Evolutionary conservation across 345 rosid species (phyloP), one percentile per base, ranked within the genome.

Genomic region (Microcos paniculata): DNA sequence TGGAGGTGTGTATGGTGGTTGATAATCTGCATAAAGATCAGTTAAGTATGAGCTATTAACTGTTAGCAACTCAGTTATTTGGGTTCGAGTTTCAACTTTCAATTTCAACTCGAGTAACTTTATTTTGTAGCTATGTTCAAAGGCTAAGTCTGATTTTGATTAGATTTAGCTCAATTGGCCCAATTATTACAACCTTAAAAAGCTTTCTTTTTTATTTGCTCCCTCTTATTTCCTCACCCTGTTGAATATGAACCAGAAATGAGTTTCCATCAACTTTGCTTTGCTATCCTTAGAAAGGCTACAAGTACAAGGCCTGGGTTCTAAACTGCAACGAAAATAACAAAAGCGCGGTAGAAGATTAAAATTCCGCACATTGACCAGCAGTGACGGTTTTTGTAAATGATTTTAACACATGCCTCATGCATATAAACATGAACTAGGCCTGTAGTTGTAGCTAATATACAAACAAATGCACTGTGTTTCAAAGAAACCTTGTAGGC

Each of bases 401-500:
- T 14, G 33, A 15, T 9, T 49, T 15, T 43, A 49, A 70, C 72
- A 61, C 58, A 48, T 30, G 16, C 23, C 73, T 55, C 23, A 19
- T 31, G 58, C 72, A 63, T 57, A 73, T 70, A 53, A 77, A 73
- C 76, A 70, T 53, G 21, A 61, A 52, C 69, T 53, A 61, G 46
- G 68, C 63, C 12, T 14, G 35, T 6, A 69, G 19, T 53, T 26
- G 28, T 21, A 49, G 35, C 30, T 74, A 64, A 75, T 71, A 58
- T 66, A 81, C 74, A 77, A 58, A 33, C 18, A 30, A 53, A 51
- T 8, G 16, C 35, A 49, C 42, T 23, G 6, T 48, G 10, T 13
- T 38, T 87, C 79, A 89, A 8, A 80, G 90, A 73, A 91, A 93
- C 77, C 99, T 86, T 16, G 87, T 56, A 15, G 98, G 98, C 3